phyloP scores from a whole-genome alignment of 1,139 yeast genomes.

The Protomyces lactucae-debilis region DNA sequence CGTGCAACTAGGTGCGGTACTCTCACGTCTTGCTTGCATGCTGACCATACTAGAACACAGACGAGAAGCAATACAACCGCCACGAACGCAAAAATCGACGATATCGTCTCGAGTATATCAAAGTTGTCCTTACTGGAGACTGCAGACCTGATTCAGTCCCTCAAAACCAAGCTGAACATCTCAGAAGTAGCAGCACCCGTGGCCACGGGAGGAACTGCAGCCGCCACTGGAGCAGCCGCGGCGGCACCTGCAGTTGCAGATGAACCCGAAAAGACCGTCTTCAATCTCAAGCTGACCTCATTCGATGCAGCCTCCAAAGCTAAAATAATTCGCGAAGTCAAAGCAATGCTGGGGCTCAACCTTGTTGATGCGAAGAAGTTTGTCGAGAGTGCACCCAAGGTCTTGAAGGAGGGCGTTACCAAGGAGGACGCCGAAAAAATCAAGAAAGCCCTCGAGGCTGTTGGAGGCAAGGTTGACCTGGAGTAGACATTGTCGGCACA shows the following conservation, averaged over 20 bases:
- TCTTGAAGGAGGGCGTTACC: slow-evolving; percentile 76
- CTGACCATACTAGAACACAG: not conserved
- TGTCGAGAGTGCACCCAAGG: slow-evolving; percentile 96
- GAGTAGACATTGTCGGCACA: slow-evolving; percentile 50
- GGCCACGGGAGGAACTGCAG: slow-evolving; percentile 57
- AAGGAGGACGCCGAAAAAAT: slow-evolving; percentile 91
- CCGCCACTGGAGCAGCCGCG: slow-evolving; percentile 65
- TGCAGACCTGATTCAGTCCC: slow-evolving; percentile 71
- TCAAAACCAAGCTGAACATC: slow-evolving; percentile 80
- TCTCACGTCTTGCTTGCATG: too few species aligned
- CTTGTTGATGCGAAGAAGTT: slow-evolving; percentile 96
- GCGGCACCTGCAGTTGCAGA: slow-evolving; percentile 73
- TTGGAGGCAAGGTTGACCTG: slow-evolving; percentile 86
- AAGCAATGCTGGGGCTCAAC: slow-evolving; percentile 82
- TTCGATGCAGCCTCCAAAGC: slow-evolving; percentile 96
- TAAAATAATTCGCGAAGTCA: slow-evolving; percentile 94
- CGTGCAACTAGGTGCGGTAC: too few species aligned
- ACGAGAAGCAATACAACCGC: not conserved
- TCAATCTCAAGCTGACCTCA: slow-evolving; percentile 83
- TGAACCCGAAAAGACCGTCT: slow-evolving; percentile 85
- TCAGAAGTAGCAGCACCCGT: slow-evolving; percentile 90
- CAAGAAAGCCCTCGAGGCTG: slow-evolving; percentile 84
- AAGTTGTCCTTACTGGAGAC: slow-evolving; percentile 87
- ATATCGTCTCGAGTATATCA: slow-evolving; percentile 87
- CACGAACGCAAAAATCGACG: slow-evolving; percentile 64